Evolutionary conservation across 176 grass and related monocot genomes (phyloP), one percentile per base, ranked within the genome.

Genomic region (Rhynchospora tenuis): DNA sequence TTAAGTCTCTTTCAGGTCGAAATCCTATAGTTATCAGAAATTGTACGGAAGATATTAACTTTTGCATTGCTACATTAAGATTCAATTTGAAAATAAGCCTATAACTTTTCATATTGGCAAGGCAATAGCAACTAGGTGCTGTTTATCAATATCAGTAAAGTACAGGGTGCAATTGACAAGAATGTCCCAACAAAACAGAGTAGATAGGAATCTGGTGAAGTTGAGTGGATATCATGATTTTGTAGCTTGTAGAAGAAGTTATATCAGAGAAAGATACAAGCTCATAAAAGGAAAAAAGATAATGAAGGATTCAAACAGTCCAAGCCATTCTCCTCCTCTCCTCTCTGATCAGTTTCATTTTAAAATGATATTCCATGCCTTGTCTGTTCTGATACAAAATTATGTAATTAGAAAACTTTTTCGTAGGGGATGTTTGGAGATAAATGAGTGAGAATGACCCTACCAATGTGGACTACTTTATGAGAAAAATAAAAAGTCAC

Each of bases 351-450:
- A 23, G 22, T 31, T 27, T 28, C 44, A 66, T 64, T 48, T 66
- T 46, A 42, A 16, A 46, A 65, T 82, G 62, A 82, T 82, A 31
- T 82, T 48, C 20, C 42, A 28, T 63, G 12, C 52, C 48, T 82
- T 82, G 59, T 82, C 33, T 82, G 80, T 48, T 82, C 59, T 81
- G 57, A 81, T 56, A 52, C 26, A 73, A 43, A 54, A 59, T 38
- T 84, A 73, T 73, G 43, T 42, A 59, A 71, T 70, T 46, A n/a
- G 46, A 24, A 44, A 70, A 72, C 46, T 10, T 6, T 48, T 76
- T 76, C 13, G 48, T 76, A 55, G 47, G 20, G 48, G 27, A 29
- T 76, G 10, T 76, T 76, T 8, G 48, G 72, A 19, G 52, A 28
- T 17, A 54, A 51, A 55, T 6, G 55, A 55, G 23, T 76, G 48